These are phyloP conservation scores for Torrubiella hemipterigena DNA, from an alignment of 2,329 filamentous ascomycete genomes.

Conservation along the genomic window DNA sequence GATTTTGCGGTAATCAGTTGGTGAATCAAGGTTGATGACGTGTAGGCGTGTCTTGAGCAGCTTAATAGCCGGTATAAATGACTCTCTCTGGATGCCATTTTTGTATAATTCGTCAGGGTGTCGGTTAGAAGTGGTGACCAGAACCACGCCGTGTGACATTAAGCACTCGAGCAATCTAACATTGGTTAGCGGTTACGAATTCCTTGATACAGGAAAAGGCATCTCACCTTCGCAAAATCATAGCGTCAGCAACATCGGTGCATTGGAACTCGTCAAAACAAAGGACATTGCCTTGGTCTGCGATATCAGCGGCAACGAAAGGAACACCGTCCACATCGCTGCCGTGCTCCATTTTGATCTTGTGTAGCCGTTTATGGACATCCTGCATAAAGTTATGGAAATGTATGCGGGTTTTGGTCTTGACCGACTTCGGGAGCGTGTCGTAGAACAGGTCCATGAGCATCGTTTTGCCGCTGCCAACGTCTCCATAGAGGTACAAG, in stretches of 20 bases:
- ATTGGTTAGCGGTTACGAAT: slow-evolving; percentile 1
- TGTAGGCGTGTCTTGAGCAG: slow-evolving; percentile 74
- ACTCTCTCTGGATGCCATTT: slow-evolving; percentile 92
- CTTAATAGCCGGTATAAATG: slow-evolving; percentile 89
- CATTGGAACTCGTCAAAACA: slow-evolving; percentile 99
- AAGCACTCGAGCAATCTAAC: slow-evolving; percentile 67
- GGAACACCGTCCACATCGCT: slow-evolving; percentile 84
- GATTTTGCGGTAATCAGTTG: slow-evolving; percentile 95
- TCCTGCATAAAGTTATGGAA: slow-evolving; percentile 99
- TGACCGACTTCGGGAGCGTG: slow-evolving; percentile 69
- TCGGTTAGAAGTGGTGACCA: slow-evolving; percentile 94
- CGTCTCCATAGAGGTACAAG: slow-evolving; percentile 90
- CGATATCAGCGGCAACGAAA: slow-evolving; percentile 90
- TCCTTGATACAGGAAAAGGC: not conserved
- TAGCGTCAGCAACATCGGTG: slow-evolving; percentile 95
- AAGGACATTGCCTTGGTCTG: slow-evolving; percentile 69
- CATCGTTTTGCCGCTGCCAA: slow-evolving; percentile 98
- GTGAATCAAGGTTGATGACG: slow-evolving; percentile 89
- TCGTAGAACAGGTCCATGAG: slow-evolving; percentile 98
- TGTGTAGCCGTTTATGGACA: slow-evolving; percentile 81
- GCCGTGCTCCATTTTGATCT: slow-evolving; percentile 79
- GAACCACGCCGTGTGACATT: slow-evolving; percentile 93
- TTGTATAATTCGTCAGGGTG: slow-evolving; percentile 95
- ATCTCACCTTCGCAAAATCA: slow-evolving; percentile 71
- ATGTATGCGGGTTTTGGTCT: slow-evolving; percentile 81